Evolutionary conservation across 495 filamentous ascomycete genomes (phyloP).

Genomic region (Penicillium crystallinum): DNA sequence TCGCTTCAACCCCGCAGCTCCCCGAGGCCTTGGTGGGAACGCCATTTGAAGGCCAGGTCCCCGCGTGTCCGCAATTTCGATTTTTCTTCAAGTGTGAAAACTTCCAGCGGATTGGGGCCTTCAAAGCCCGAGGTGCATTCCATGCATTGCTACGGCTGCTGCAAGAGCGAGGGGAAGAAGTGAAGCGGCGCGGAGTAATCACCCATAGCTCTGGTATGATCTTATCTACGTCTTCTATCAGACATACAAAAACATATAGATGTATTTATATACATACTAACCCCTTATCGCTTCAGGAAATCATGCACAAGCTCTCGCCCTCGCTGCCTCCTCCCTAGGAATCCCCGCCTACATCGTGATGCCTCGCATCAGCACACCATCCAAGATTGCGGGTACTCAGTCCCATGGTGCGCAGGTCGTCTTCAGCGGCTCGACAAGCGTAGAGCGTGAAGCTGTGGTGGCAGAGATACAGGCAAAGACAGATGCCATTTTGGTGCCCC

Average conservation of each 20-base stretch:
- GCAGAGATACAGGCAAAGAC: slow-evolving; percentile 60
- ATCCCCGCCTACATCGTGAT: slow-evolving; percentile 83
- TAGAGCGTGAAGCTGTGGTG: slow-evolving; percentile 77
- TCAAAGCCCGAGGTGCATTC: slow-evolving; percentile 88
- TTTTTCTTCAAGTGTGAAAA: slow-evolving; percentile 98
- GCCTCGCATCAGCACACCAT: slow-evolving; percentile 74
- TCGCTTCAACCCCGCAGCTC: slow-evolving; percentile 69
- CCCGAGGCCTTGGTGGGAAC: slow-evolving; percentile 49
- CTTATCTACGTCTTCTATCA: not conserved
- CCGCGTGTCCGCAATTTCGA: slow-evolving; percentile 60
- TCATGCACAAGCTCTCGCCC: slow-evolving; percentile 90
- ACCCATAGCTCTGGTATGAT: slow-evolving; percentile 81
- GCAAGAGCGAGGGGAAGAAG: slow-evolving; percentile 54
- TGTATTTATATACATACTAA: slow-evolving; percentile 11
- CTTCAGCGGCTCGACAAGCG: slow-evolving; percentile 74
- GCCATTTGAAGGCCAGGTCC: slow-evolving; percentile 50
- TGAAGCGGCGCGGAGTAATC: slow-evolving; percentile 64
- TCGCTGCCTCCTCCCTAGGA: slow-evolving; percentile 64
- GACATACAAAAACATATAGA: not conserved
- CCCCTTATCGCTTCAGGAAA: slow-evolving; percentile 56
- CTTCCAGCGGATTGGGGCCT: slow-evolving; percentile 83
- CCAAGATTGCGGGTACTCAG: slow-evolving; percentile 79
- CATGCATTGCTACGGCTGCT: slow-evolving; percentile 76
- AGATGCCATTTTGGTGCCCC: slow-evolving; percentile 73
- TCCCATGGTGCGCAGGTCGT: slow-evolving; percentile 72